Percentiles rank a stretch among this genome's conserved stretches.
phyloP scores from a whole-genome alignment of 75 land plant genomes.

The Ceratopteris richardii region DNA sequence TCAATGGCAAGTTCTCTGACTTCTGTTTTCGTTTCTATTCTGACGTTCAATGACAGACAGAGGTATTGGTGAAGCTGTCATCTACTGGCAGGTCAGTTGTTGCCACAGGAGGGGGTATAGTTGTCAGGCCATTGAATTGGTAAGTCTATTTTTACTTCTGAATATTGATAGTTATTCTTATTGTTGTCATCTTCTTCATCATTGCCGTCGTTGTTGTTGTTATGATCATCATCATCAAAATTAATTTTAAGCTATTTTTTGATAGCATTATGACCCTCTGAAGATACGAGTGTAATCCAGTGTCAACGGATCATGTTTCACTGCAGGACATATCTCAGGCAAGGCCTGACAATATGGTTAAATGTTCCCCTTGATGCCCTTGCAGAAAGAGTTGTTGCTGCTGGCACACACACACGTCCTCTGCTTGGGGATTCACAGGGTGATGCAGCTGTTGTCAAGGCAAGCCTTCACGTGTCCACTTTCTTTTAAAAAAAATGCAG shows the following conservation, averaged over 20 bases:
- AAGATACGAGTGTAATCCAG: not conserved
- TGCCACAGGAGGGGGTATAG: constrained; percentile 98
- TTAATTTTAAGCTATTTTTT: not conserved
- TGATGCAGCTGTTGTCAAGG: constrained; percentile 47
- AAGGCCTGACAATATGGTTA: constrained; percentile 76
- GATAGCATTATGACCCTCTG: not conserved
- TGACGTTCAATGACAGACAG: constrained; percentile 38
- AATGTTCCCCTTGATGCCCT: constrained; percentile 91
- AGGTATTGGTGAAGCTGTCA: constrained; percentile 62
- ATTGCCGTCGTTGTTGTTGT: too few species aligned
- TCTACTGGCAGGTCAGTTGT: constrained; percentile 57
- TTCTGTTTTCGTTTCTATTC: too few species aligned
- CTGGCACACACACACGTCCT: constrained; percentile 73
- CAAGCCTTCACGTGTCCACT: not conserved
- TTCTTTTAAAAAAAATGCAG: not conserved
- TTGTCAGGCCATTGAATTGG: constrained; percentile 66
- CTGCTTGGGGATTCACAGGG: constrained; percentile 51
- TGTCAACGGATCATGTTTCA: not conserved
- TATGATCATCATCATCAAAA: too few species aligned
- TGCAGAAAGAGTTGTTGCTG: constrained; percentile 66
- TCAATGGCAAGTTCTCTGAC: too few species aligned
- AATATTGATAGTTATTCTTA: not conserved
- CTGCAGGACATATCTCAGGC: constrained; percentile 57
- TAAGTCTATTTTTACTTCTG: not conserved
- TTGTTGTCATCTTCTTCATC: too few species aligned